These are phyloP conservation scores for Apophysomyces elegans DNA, from an alignment of 371 early-diverging fungal genomes.

Conservation along the genomic window DNA sequence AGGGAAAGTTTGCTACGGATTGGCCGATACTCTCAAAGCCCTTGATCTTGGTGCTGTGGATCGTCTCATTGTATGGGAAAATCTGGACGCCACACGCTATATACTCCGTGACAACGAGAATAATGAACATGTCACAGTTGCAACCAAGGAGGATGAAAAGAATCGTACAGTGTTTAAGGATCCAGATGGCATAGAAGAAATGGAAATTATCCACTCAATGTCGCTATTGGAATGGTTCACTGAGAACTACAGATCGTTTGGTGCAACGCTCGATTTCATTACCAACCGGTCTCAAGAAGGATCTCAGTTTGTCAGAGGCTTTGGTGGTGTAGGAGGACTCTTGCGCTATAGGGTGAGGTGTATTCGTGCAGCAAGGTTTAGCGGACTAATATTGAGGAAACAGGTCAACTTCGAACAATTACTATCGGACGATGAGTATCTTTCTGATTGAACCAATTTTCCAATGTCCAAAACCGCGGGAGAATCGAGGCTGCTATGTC, in stretches of 20 bases:
- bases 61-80: constrained; percentile 98
- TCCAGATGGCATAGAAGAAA: constrained; percentile 65
- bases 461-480: constrained; percentile 31
- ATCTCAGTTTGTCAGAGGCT: constrained; percentile 98
- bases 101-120: constrained; percentile 71
- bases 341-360: constrained; percentile 63
- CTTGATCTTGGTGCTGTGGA: constrained; percentile 98
- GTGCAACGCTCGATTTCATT: constrained; percentile 93
- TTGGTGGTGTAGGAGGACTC: constrained; percentile 99
- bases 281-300: constrained; percentile 99
- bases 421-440: constrained; percentile 48
- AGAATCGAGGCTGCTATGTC: neutral
- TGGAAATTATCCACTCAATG: constrained; percentile 81
- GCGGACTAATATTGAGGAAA: constrained; percentile 37
- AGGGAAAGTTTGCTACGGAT: constrained; percentile 97
- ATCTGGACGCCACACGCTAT: constrained; percentile 79
- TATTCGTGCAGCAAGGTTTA: neutral
- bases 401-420: constrained; percentile 85
- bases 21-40: constrained; percentile 97
- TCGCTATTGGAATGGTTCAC: constrained; percentile 98
- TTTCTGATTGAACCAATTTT: constrained; percentile 39
- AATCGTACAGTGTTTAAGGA: constrained; percentile 65
- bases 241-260: constrained; percentile 97
- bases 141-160: constrained; percentile 87
- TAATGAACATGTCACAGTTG: constrained; percentile 72